Conservation (phyloP, 1,139 yeast genomes). For the Chernovozyma sophiae-reginae region DNA sequence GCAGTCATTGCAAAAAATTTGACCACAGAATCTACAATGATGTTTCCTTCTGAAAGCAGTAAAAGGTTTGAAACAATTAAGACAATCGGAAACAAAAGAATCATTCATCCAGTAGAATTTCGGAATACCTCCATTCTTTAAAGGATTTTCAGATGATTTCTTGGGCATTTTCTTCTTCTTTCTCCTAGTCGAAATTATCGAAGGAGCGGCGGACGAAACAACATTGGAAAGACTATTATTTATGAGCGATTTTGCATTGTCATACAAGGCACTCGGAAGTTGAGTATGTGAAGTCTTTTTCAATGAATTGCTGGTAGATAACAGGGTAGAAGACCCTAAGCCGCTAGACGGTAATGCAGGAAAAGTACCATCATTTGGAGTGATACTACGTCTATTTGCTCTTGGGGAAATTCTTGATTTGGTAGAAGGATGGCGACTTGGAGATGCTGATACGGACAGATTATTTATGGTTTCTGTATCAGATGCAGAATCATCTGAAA, state of each 20-base stretch:
- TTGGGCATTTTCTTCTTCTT: slow-evolving; percentile 28
- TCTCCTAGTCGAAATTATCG: slow-evolving; percentile 16
- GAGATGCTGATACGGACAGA: slow-evolving; percentile 13
- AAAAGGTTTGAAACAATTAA: slow-evolving; percentile 69
- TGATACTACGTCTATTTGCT: not conserved
- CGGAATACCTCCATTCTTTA: slow-evolving; percentile 50
- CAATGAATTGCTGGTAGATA: not conserved
- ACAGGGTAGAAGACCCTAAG: slow-evolving; percentile 36
- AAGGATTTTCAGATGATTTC: slow-evolving; percentile 41
- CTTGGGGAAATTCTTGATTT: slow-evolving; percentile 2
- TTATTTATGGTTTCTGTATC: slow-evolving; percentile 34
- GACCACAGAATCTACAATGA: slow-evolving; percentile 76
- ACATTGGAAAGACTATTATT: slow-evolving; percentile 27
- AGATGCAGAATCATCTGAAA: slow-evolving; percentile 47
- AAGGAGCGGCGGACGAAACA: slow-evolving; percentile 29
- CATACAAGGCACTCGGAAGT: slow-evolving; percentile 31
- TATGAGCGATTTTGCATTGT: slow-evolving; percentile 37
- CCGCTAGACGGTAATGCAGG: too few species aligned
- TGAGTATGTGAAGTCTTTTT: slow-evolving; percentile 27
- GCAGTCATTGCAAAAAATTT: slow-evolving; percentile 87
- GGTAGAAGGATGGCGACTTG: slow-evolving; percentile 8
- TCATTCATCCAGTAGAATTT: slow-evolving; percentile 91
- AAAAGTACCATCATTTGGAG: slow-evolving; percentile 16
- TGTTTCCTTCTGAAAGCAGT: slow-evolving; percentile 84
- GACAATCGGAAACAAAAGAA: slow-evolving; percentile 78